phyloP scores from a whole-genome alignment of 2,329 filamentous ascomycete species.

The Teratosphaeria pseudoeucalypti region DNA sequence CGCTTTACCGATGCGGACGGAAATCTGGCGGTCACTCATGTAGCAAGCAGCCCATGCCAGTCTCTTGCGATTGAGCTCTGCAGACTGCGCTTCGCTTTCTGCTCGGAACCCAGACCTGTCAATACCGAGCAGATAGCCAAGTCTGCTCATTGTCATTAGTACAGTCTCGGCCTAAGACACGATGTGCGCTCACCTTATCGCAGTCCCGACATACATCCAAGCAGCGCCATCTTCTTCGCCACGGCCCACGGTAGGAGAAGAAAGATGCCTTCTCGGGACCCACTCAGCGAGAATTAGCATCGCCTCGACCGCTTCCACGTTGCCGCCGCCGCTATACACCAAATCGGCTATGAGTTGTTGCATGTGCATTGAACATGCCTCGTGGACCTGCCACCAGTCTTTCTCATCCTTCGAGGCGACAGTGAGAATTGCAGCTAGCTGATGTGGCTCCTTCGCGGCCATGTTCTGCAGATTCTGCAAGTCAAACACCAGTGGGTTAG shows the following conservation, averaged over 20 bases:
- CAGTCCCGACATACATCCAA: slow-evolving; percentile 26
- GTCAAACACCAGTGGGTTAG: slow-evolving; percentile 21
- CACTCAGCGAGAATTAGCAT: slow-evolving; percentile 26
- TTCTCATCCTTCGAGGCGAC: slow-evolving; percentile 25
- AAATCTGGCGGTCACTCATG: slow-evolving; percentile 25
- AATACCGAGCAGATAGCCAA: slow-evolving; percentile 25
- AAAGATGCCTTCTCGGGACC: slow-evolving; percentile 19
- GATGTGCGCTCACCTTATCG: slow-evolving; percentile 10
- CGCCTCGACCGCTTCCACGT: slow-evolving; percentile 25
- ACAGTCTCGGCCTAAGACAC: not conserved
- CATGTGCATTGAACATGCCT: slow-evolving; percentile 24
- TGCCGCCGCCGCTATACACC: slow-evolving; percentile 21
- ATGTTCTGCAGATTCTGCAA: slow-evolving; percentile 17
- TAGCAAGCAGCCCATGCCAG: slow-evolving; percentile 26
- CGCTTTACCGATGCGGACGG: slow-evolving; percentile 24
- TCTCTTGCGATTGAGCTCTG: slow-evolving; percentile 22
- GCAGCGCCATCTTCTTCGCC: slow-evolving; percentile 26
- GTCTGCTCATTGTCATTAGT: slow-evolving; percentile 1
- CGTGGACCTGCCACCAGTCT: slow-evolving; percentile 24
- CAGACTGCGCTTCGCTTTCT: slow-evolving; percentile 18
- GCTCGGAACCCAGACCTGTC: slow-evolving; percentile 23
- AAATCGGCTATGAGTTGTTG: slow-evolving; percentile 22
- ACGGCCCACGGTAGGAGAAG: slow-evolving; percentile 19
- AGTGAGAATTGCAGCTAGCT: slow-evolving; percentile 23
- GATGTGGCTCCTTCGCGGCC: slow-evolving; percentile 21